Percentiles rank a stretch among this genome's conserved stretches.
Conservation (phyloP, 176 grass and related monocot species). For the Oryza glaberrima region DNA sequence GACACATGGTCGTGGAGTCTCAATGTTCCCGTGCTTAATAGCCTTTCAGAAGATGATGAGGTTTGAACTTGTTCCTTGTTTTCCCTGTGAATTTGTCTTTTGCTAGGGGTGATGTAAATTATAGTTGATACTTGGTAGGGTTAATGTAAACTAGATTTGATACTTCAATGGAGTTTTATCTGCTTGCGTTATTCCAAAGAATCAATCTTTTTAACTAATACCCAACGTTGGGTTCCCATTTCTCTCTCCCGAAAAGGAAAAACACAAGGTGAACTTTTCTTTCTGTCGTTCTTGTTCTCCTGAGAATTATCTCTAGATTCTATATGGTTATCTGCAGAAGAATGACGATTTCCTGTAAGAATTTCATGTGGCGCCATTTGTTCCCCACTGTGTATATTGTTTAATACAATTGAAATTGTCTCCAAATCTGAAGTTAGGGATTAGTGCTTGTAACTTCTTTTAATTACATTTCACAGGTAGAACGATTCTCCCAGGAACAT, state of each 20-base stretch:
- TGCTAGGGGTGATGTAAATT: background rate
- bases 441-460: constrained; percentile 18
- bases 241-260: background rate
- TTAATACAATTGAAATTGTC: constrained; percentile 27
- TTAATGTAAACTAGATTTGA: background rate
- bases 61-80: constrained; percentile 41
- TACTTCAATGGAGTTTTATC: constrained; percentile 8
- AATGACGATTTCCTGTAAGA: background rate
- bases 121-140: background rate
- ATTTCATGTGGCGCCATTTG: background rate
- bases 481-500: constrained; percentile 75
- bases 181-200: constrained; percentile 20
- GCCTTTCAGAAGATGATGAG: constrained; percentile 90
- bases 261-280: background rate
- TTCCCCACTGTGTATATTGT: constrained; percentile 1
- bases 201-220: constrained; percentile 13
- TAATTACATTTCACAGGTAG: constrained; percentile 61
- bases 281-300: constrained; percentile 1
- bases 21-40: constrained; percentile 92
- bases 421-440: constrained; percentile 1
- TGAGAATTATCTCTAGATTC: constrained; percentile 10
- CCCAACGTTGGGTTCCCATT: background rate
- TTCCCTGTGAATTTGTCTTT: background rate
- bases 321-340: background rate
- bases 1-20: constrained; percentile 99